phyloP scores from a whole-genome alignment of 495 filamentous ascomycete genomes.

The Letharia lupina region DNA sequence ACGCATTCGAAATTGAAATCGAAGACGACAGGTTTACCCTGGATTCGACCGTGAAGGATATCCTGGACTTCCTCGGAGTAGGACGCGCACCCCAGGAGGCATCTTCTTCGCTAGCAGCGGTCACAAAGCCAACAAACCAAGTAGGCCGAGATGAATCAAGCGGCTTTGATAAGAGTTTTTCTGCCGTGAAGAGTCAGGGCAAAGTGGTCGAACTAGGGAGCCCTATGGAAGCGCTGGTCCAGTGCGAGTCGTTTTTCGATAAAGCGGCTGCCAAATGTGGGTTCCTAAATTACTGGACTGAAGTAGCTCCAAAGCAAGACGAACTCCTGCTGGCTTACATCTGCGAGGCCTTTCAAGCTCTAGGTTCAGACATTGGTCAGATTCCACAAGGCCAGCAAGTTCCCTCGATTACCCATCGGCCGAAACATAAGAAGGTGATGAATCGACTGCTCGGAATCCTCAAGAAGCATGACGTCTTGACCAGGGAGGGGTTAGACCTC shows the following conservation, averaged over 20 bases:
- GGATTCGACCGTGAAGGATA: conserved; percentile 15
- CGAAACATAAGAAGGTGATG: conserved; percentile 29
- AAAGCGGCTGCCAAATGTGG: conserved; percentile 12
- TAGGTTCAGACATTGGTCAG: conserved; percentile 28
- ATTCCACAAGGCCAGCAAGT: conserved; percentile 25
- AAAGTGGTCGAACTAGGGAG: conserved; percentile 5
- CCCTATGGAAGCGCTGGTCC: conserved; percentile 13
- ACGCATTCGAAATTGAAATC: conserved; percentile 20
- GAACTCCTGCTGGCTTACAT: conserved; percentile 33
- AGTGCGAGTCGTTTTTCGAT: conserved; percentile 10
- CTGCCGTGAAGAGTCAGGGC: neutral
- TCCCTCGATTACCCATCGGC: conserved; percentile 22
- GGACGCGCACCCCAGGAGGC: neutral
- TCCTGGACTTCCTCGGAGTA: conserved; percentile 16
- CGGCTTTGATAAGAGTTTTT: neutral
- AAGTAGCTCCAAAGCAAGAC: conserved; percentile 29
- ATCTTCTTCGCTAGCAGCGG: neutral
- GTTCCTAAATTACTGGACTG: conserved; percentile 27
- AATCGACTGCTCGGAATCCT: conserved; percentile 30
- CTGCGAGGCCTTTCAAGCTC: conserved; percentile 30
- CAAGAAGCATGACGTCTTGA: conserved; percentile 23
- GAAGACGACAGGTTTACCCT: conserved; percentile 19
- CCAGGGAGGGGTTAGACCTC: conserved; percentile 1
- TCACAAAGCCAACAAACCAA: neutral
- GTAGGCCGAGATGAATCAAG: neutral